Evolutionary conservation across 768 basidiomycete genomes (phyloP).

Genomic region (Lyophyllum atratum): DNA sequence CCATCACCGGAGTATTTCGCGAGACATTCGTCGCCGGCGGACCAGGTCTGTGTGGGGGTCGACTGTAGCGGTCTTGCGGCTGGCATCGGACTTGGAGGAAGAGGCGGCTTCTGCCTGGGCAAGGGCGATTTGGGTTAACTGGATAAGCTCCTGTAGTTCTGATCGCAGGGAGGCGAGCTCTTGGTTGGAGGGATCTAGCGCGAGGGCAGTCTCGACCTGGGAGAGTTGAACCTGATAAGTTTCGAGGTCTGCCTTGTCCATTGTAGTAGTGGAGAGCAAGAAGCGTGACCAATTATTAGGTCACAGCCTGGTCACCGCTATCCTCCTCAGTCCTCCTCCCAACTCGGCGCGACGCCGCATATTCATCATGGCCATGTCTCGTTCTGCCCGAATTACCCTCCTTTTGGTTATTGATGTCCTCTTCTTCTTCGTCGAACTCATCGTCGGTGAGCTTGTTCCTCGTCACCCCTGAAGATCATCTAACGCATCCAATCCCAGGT

Average conservation of each 20-base stretch:
- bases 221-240: slow-evolving; percentile 88
- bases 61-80: slow-evolving; percentile 56
- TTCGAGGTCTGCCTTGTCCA: slow-evolving; percentile 80
- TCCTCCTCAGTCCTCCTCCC: background rate
- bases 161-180: slow-evolving; percentile 74
- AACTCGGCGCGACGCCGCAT: background rate
- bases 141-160: slow-evolving; percentile 83
- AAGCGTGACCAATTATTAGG: background rate
- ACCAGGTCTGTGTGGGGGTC: slow-evolving; percentile 59
- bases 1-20: slow-evolving; percentile 87
- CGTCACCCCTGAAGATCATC: slow-evolving; percentile 5
- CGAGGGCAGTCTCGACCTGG: slow-evolving; percentile 83
- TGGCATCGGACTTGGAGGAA: slow-evolving; percentile 57
- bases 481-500: slow-evolving; percentile 44
- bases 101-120: slow-evolving; percentile 66
- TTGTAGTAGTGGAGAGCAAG: slow-evolving; percentile 17
- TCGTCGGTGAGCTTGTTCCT: slow-evolving; percentile 56
- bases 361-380: slow-evolving; percentile 48
- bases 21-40: slow-evolving; percentile 82
- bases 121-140: slow-evolving; percentile 72
- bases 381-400: slow-evolving; percentile 72
- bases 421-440: slow-evolving; percentile 88
- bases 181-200: slow-evolving; percentile 70
- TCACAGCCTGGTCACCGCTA: background rate
- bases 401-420: slow-evolving; percentile 82